Conservation (phyloP, 495 filamentous ascomycete species). For the Penicillium ucsense region DNA sequence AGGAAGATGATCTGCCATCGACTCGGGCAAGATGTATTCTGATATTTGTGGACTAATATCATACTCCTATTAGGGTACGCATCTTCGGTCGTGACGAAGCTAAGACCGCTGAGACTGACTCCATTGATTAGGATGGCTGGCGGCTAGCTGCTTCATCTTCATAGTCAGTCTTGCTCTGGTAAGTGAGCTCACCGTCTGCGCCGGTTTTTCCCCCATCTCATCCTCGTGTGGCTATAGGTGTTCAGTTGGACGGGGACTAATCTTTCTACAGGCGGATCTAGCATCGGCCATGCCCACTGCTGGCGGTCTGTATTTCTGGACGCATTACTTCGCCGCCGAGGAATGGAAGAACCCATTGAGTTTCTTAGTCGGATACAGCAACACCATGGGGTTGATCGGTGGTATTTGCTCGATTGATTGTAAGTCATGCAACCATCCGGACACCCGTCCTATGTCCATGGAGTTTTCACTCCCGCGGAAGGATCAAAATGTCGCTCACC, state of each 20-base stretch:
- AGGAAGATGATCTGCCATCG: not conserved
- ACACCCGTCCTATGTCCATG: not conserved
- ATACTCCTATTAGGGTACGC: too few species aligned
- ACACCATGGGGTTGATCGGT: conserved; percentile 56
- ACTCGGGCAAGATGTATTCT: not conserved
- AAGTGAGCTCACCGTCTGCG: not conserved
- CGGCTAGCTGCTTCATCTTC: conserved; percentile 53
- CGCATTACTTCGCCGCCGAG: conserved; percentile 53
- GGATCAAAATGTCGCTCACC: not conserved
- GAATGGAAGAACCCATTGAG: conserved; percentile 53
- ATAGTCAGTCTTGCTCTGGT: conserved; percentile 58
- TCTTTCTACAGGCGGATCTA: conserved; percentile 43
- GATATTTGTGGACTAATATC: not conserved
- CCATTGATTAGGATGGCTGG: conserved; percentile 44
- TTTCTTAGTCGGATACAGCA: conserved; percentile 65
- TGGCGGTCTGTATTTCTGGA: conserved; percentile 64
- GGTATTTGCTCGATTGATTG: conserved; percentile 55
- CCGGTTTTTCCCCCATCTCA: not conserved
- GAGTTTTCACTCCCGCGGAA: not conserved
- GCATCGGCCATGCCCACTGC: conserved; percentile 62
- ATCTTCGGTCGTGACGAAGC: too few species aligned
- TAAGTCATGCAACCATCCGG: conserved; percentile 5
- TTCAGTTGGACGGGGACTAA: not conserved
- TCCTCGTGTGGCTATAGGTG: not conserved
- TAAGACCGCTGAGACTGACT: conserved; percentile 1